A percentile compares a stretch with the other conserved stretches of the same genome.
Evolutionary conservation across 2,329 filamentous ascomycete species (phyloP).

Genomic region (Colletotrichum spinosum): DNA sequence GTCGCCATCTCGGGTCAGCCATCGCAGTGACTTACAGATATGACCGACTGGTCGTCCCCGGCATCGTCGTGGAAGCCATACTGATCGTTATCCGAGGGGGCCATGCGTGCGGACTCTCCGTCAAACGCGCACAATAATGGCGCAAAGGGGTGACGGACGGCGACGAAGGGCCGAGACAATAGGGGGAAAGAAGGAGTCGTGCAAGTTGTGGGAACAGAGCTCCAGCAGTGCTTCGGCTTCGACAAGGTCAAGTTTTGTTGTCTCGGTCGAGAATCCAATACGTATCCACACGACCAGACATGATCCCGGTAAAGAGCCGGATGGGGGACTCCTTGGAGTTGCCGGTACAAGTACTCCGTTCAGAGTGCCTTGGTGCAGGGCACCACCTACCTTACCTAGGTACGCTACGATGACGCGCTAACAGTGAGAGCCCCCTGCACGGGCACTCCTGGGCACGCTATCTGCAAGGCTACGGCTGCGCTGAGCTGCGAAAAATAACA

Average conservation of each 20-base stretch:
- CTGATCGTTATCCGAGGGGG: constrained; percentile 54
- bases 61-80: constrained; percentile 60
- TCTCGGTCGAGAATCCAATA: constrained; percentile 35
- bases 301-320: constrained; percentile 28
- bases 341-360: too few relatives aligned
- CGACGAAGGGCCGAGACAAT: constrained; percentile 1
- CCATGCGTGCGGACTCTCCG: constrained; percentile 47
- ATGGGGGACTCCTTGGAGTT: constrained; percentile 16
- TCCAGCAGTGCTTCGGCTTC: constrained; percentile 28
- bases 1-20: constrained; percentile 20
- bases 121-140: constrained; percentile 32
- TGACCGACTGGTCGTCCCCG: constrained; percentile 61
- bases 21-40: constrained; percentile 46
- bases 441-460: constrained; percentile 20
- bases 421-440: constrained; percentile 28
- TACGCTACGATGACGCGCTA: constrained; percentile 27
- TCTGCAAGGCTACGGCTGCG: constrained; percentile 3
- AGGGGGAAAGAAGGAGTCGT: constrained; percentile 1
- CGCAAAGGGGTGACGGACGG: constrained; percentile 22
- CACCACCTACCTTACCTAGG: too few relatives aligned
- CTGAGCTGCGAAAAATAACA: constrained; percentile 17
- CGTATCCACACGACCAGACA: constrained; percentile 35
- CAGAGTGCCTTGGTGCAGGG: too few relatives aligned
- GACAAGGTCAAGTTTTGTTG: constrained; percentile 38
- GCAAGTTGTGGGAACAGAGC: constrained; percentile 24